Percentiles rank a stretch among this genome's conserved stretches.
phyloP scores from a whole-genome alignment of 2,329 filamentous ascomycete genomes.

The Bertia moriformis region DNA sequence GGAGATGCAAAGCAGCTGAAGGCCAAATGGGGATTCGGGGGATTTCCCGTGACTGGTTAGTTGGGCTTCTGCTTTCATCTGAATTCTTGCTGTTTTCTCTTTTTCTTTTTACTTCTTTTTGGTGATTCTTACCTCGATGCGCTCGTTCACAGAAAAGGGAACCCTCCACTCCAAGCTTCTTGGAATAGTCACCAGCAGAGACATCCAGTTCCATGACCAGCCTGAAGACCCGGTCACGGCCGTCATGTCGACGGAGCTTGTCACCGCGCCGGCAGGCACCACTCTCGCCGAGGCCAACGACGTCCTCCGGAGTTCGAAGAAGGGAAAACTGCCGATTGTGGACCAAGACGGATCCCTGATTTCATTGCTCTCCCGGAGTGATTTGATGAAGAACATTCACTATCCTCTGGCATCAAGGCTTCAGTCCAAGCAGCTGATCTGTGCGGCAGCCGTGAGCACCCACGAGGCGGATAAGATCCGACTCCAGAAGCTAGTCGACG shows the following conservation, averaged over 20 bases:
- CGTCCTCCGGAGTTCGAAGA: slow-evolving; percentile 88
- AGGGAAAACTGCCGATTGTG: slow-evolving; percentile 91
- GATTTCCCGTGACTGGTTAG: slow-evolving; percentile 96
- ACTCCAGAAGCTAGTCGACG: slow-evolving; percentile 77
- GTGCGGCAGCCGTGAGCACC: slow-evolving; percentile 87
- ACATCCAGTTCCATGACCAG: slow-evolving; percentile 89
- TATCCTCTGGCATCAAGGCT: slow-evolving; percentile 95
- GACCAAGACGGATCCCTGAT: slow-evolving; percentile 73
- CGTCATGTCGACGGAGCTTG: slow-evolving; percentile 90
- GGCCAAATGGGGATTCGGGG: slow-evolving; percentile 96
- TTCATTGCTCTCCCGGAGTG: slow-evolving; percentile 83
- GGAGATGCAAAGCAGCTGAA: slow-evolving; percentile 82
- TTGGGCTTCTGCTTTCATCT: slow-evolving; percentile 11
- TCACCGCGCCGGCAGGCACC: slow-evolving; percentile 74
- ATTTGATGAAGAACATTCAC: slow-evolving; percentile 96
- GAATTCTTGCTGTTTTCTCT: slow-evolving; percentile 4
- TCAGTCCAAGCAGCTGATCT: slow-evolving; percentile 92
- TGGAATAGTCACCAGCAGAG: slow-evolving; percentile 93
- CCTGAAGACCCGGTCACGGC: slow-evolving; percentile 58
- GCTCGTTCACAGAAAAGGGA: slow-evolving; percentile 55
- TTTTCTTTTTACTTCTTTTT: slow-evolving; percentile 6
- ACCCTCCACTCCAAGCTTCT: slow-evolving; percentile 89
- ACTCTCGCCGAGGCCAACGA: slow-evolving; percentile 79
- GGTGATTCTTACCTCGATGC: slow-evolving; percentile 16
- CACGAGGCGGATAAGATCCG: slow-evolving; percentile 82